Evolutionary conservation across 495 filamentous ascomycete genomes (phyloP), one percentile per base, ranked within the genome.

Genomic region (Lasiosphaeria miniovina): DNA sequence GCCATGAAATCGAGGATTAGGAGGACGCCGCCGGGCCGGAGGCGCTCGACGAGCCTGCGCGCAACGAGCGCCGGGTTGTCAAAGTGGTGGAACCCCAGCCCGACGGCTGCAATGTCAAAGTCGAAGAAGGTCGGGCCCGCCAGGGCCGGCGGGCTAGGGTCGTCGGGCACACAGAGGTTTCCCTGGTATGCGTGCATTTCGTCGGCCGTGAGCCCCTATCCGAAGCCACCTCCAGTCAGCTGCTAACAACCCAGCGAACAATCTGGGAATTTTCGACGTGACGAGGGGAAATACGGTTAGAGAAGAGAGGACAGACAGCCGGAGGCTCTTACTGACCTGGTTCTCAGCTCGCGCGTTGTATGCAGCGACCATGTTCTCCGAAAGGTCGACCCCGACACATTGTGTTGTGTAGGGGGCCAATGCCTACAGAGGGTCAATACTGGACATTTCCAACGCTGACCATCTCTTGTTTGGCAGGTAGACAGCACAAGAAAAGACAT

Each of bases 51-150:
- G 12, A 93, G 75, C 32, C 82, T 70, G 54, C 76, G 72, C 48
- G 86, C 71, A 9, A 84, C 83, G 45, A 81, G 70, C 4, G 71
- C 73, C 0, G 86, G 84, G 59, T 87, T 72, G 52, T 85, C 80
- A 60, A 93, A 89, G 65, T 93, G 89, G 68, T 93, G 89, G 63
- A 90, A 80, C 1, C 83, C 88, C 56, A 84, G 78, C 31, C 88
- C 84, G 35, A 90, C 79, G 14, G 80, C 79, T 4, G 83, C 82
- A 35, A 90, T 55, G 61, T 90, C 86, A 64, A 91, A 88, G 52
- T 82, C 67, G 59, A 67, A 77, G 66, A 80, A 85, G 31, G 82
- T 79, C 0, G 82, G 72, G 0, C 67, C 68, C 3, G 73, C 64
- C 24, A 86, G 70, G 6, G 63, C 60, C 4, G 78, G 63, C 2